Conservation (phyloP, 108 stramenopile genomes). For the Pseudonitzschia multiseries region DNA sequence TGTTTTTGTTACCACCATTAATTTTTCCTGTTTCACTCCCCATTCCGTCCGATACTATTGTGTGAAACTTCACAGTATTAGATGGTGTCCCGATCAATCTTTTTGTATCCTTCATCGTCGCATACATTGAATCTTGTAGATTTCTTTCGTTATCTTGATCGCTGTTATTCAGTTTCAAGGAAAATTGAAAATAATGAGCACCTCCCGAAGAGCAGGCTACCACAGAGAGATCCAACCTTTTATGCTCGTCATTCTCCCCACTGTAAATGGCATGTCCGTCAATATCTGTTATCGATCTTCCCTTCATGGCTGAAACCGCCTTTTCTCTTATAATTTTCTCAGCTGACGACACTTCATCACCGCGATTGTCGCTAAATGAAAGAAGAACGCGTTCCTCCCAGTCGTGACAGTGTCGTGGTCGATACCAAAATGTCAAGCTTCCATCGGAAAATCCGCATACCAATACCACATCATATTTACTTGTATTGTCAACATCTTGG, state of each 20-base stretch:
- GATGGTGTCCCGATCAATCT: conserved; percentile 29
- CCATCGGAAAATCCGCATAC: conserved; percentile 78
- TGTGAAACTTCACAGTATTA: conserved; percentile 44
- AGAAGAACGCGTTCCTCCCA: conserved; percentile 28
- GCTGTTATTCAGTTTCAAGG: background rate
- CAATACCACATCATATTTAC: conserved; percentile 20
- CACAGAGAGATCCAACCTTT: background rate
- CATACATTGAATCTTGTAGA: conserved; percentile 4
- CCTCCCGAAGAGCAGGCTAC: conserved; percentile 43
- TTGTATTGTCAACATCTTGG: background rate
- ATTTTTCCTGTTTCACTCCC: background rate
- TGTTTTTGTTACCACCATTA: background rate
- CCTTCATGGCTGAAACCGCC: conserved; percentile 15
- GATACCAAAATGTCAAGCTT: conserved; percentile 61
- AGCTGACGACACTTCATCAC: background rate
- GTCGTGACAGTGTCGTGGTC: background rate
- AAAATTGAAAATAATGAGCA: conserved; percentile 21
- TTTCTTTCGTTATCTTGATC: background rate
- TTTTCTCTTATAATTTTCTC: no score
- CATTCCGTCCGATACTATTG: background rate
- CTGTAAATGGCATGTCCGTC: conserved; percentile 17
- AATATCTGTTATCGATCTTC: conserved; percentile 46
- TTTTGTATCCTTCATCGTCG: conserved; percentile 7
- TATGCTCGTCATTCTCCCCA: background rate
- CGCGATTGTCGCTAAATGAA: background rate